Base-by-base conservation (phyloP, 257 asterid species). In the Primulina tabacum region DNA sequence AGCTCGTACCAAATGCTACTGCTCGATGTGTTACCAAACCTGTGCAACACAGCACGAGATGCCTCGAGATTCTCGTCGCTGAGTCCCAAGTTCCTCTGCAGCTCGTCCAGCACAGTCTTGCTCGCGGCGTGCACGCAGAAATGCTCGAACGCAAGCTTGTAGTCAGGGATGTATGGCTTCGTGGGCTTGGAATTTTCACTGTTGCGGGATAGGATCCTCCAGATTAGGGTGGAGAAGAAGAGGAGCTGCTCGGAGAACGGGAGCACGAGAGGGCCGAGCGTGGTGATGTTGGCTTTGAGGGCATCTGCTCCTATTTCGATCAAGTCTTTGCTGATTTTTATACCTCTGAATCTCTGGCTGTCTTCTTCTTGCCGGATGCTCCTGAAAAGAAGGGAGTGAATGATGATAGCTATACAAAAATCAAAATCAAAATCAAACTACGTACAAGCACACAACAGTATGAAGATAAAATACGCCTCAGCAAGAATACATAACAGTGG, bases 1-100 rank as follows among this genome's bases (percentile, higher is more conserved):
- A 68, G 43, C 72, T 68, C 72, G 26, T 68, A 68, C 72, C 72
- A 68, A 55, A 68, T 69, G 8, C 66, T 57, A 56, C 73, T 69
- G 38, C 66, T 57, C 28, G 73, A 69, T 14, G 73, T 69, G 53
- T 69, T 69, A 10, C 73, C 73, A 26, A 69, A 69, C 17, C 73
- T 52, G 32, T 69, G 73, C 57, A 69, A 26, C 40, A 65, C 37
- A 55, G 73, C 56, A 37, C 20, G 26, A 69, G 73, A 53, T 59
- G 73, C 57, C 21, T 50, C 57, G 8, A 50, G 57, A 5, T 50
- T 17, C 57, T 50, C 0, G 57, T 50, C 57, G 3, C 57, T 50
- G 20, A 50, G 57, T 16, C 57, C 57, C 60, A 69, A 38, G 60
- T 69, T 69, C 73, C 59, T 56, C 64, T 68, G 64, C 55, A 68